Evolutionary conservation across 768 basidiomycete genomes (phyloP).

Genomic region (Dentipellis sp.): DNA sequence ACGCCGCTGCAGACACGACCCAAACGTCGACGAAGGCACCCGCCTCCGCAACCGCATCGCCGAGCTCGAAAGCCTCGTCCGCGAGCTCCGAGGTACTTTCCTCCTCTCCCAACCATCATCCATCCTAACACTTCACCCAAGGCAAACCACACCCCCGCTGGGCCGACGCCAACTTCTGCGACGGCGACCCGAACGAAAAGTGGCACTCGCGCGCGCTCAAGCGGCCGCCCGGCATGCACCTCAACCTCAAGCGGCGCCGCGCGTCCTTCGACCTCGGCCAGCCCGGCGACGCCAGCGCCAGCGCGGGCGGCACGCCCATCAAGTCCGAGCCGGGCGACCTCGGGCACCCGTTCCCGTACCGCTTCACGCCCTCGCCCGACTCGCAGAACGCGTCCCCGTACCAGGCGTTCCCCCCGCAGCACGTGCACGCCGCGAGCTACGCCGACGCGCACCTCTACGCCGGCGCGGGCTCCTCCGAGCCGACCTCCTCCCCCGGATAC

Average conservation of each 20-base stretch:
- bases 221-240: conserved; percentile 28
- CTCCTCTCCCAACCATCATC: background rate
- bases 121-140: conserved; percentile 19
- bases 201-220: conserved; percentile 82
- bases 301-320: conserved; percentile 44
- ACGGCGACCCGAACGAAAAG: conserved; percentile 74
- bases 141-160: conserved; percentile 85
- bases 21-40: conserved; percentile 79
- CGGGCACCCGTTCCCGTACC: conserved; percentile 15
- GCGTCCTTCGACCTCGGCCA: conserved; percentile 16
- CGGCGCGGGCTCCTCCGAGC: conserved; percentile 7
- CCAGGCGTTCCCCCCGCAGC: conserved; percentile 11
- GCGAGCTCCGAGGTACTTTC: conserved; percentile 68
- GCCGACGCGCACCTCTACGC: conserved; percentile 7
- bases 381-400: conserved; percentile 15
- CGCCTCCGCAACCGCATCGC: conserved; percentile 82
- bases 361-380: conserved; percentile 16
- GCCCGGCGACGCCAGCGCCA: conserved; percentile 9
- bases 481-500: conserved; percentile 12
- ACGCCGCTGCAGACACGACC: conserved; percentile 59
- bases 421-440: conserved; percentile 1
- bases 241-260: conserved; percentile 19
- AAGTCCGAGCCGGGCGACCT: conserved; percentile 21
- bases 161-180: conserved; percentile 72
- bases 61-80: conserved; percentile 85